Percentiles rank a stretch among this genome's conserved stretches.
Conservation (phyloP, 164 flowering plant species). For the Liquidambar formosana region DNA sequence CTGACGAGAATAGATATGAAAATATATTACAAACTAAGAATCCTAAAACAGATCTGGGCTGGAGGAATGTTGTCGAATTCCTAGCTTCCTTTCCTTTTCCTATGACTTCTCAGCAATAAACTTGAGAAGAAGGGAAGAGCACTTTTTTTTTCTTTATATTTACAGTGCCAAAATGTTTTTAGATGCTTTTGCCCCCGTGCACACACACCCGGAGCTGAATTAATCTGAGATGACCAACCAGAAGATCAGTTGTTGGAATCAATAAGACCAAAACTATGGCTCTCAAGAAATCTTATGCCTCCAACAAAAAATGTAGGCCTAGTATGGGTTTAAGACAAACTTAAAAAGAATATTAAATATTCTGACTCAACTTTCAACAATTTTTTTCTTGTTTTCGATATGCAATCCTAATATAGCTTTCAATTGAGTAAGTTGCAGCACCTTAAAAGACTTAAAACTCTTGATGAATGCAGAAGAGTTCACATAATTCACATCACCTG, state of each 20-base stretch:
- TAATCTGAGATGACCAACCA: not conserved
- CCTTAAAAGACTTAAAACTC: not conserved
- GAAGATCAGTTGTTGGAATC: not conserved
- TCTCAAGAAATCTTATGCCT: too few relatives aligned
- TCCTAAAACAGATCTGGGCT: not conserved
- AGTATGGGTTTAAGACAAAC: not conserved
- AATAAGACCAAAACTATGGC: too few relatives aligned
- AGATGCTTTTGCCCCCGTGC: too few relatives aligned
- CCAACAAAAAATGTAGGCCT: too few relatives aligned
- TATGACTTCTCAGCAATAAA: not conserved
- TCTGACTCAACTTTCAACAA: not conserved
- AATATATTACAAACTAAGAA: not conserved
- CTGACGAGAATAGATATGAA: not conserved
- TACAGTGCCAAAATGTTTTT: not conserved
- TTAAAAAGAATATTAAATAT: not conserved
- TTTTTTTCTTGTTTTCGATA: too few relatives aligned
- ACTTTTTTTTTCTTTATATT: not conserved
- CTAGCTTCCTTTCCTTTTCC: not conserved
- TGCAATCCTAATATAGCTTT: not conserved
- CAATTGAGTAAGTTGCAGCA: not conserved
- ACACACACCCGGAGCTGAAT: not conserved
- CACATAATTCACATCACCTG: slow-evolving; percentile 43
- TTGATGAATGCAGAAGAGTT: slow-evolving; percentile 3
- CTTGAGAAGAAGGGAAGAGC: not conserved
- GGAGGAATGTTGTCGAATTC: not conserved